A percentile compares a stretch with the other conserved stretches of the same genome.
phyloP scores from a whole-genome alignment of 2,329 filamentous ascomycete species.

The Madurella mycetomatis region DNA sequence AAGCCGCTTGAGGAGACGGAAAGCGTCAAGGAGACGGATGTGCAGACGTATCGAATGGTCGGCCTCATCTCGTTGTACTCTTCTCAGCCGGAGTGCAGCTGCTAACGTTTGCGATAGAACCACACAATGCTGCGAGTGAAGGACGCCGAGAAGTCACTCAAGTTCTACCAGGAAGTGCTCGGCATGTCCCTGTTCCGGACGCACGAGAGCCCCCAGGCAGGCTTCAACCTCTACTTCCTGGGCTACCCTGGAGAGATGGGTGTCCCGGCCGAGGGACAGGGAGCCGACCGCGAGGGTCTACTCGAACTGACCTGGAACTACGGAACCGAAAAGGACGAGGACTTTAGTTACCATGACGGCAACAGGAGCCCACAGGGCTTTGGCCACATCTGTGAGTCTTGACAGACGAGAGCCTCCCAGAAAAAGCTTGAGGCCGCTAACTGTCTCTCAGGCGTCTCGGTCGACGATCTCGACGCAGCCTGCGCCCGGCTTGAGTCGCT shows the following conservation, averaged over 20 bases:
- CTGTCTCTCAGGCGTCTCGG: constrained; percentile 58
- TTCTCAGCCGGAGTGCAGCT: background rate
- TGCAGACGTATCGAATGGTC: constrained; percentile 68
- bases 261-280: constrained; percentile 47
- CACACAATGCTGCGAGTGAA: constrained; percentile 96
- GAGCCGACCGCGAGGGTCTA: constrained; percentile 71
- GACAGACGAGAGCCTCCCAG: background rate
- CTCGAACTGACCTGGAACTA: constrained; percentile 87
- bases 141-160: constrained; percentile 66
- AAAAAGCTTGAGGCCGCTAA: background rate
- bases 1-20: constrained; percentile 69
- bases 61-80: constrained; percentile 8
- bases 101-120: constrained; percentile 47
- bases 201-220: constrained; percentile 61
- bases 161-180: constrained; percentile 79
- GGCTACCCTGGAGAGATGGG: constrained; percentile 64
- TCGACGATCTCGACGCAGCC: constrained; percentile 84
- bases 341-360: constrained; percentile 85
- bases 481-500: constrained; percentile 80
- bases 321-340: constrained; percentile 77
- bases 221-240: constrained; percentile 91
- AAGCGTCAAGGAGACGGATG: constrained; percentile 66
- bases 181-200: constrained; percentile 82
- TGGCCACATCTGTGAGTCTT: constrained; percentile 75
- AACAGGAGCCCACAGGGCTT: constrained; percentile 91